Evolutionary conservation across 106 monocot species (phyloP).

Genomic region (Hemerocallis citrina): DNA sequence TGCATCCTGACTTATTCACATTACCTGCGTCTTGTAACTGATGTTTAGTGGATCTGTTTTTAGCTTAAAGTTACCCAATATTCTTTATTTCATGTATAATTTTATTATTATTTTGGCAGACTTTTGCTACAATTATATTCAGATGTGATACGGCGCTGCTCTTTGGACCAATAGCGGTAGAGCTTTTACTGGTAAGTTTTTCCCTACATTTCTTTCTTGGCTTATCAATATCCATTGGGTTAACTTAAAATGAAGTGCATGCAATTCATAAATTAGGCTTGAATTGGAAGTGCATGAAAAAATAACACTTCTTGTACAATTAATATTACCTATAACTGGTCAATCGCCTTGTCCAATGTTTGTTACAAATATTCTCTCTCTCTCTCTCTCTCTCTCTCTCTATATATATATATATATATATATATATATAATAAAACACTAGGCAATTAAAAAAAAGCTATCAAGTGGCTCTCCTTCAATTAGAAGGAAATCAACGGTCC

Average conservation of each 20-base stretch:
- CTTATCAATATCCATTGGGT: background rate
- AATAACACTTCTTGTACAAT: no score
- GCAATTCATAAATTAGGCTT: background rate
- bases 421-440: no score
- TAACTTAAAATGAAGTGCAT: background rate
- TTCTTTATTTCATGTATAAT: no score
- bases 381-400: no score
- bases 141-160: conserved; percentile 86
- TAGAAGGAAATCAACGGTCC: no score
- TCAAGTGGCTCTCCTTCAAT: no score
- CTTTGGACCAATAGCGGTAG: conserved; percentile 68
- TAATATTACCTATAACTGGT: no score
- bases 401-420: no score
- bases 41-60: background rate
- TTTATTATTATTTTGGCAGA: conserved; percentile 31
- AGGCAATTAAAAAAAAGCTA: no score
- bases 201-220: background rate
- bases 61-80: no score
- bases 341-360: no score
- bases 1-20: background rate
- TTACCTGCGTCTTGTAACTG: background rate
- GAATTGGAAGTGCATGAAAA: background rate
- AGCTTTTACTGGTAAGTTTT: conserved; percentile 70
- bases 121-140: conserved; percentile 64
- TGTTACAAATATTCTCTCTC: no score